Base-by-base conservation (phyloP, 202 grass and related monocot genomes). In the Elaeis oleifera region DNA sequence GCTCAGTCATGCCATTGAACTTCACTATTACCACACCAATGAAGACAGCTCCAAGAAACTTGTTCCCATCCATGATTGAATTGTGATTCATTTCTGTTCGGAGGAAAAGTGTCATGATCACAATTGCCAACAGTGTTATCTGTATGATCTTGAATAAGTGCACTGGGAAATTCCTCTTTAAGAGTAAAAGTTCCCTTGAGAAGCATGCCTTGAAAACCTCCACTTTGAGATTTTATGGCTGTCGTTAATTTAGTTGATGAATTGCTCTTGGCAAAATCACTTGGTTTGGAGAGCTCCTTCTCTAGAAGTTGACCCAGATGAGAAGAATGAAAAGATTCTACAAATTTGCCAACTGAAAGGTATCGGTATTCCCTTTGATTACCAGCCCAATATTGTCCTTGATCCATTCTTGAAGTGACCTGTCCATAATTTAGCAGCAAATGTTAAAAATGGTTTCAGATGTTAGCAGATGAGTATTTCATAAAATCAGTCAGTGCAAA, bases 1-100 rank as follows among this genome's bases (percentile, higher is more conserved):
- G 23, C 21, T 64, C 62, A 19, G 62, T 64, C 62, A 64, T 64
- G 11, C 62, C 44, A 64, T 64, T 64, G 62, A 64, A 64, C 20
- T 22, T 51, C 13, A 51, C 23, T n/a, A 64, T 64, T 31, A 51
- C 21, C 7, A 64, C 39, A 3, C 44, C 21, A 51, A 18, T 15
- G 23, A 51, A 50, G 18, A 25, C 16, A 5, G 62, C 62, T 16
- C 19, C 44, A 19, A 64, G 9, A 64, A 16, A 64, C 28, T 64
- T 31, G 62, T 64, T 44, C 16, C 19, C 48, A 51, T 64, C 62
- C 11, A 19, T 16, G 18, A 64, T 48, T 6, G 62, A 24, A 2
- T 24, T 7, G 23, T 64, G 62, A 23, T 64, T 25, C 39, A 64
- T 51, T 64, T 50, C 28, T 7, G 62, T 51, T 17, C 22, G 39